phyloP scores from a whole-genome alignment of 768 basidiomycete species.

The Tephrocybe rancida region DNA sequence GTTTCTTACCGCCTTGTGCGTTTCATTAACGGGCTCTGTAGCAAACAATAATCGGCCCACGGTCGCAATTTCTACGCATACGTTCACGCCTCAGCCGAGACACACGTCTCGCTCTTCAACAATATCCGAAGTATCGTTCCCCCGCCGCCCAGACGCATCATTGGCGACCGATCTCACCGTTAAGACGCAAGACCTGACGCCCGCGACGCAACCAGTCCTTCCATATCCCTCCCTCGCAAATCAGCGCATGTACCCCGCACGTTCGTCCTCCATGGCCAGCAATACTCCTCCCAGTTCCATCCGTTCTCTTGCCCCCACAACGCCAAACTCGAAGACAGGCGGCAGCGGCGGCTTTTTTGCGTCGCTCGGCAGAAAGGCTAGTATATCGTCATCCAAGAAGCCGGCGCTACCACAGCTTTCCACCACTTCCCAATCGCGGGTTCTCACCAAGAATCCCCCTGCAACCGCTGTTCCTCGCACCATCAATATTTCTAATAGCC shows the following conservation, averaged over 20 bases:
- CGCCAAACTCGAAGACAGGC: conserved; percentile 40
- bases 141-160: conserved; percentile 76
- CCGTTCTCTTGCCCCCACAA: conserved; percentile 48
- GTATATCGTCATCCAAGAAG: conserved; percentile 35
- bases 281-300: conserved; percentile 50
- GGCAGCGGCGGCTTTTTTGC: conserved; percentile 71
- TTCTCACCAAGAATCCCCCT: conserved; percentile 22
- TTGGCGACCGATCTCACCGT: conserved; percentile 73
- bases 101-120: conserved; percentile 74
- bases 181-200: conserved; percentile 46
- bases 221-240: conserved; percentile 76
- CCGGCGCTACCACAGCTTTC: conserved; percentile 20
- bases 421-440: conserved; percentile 27
- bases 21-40: conserved; percentile 6
- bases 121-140: conserved; percentile 78
- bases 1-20: conserved; percentile 1
- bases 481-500: conserved; percentile 38
- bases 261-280: conserved; percentile 33
- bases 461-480: conserved; percentile 26
- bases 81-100: conserved; percentile 57
- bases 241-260: conserved; percentile 30
- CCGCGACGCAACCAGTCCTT: conserved; percentile 60
- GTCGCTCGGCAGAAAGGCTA: conserved; percentile 72
- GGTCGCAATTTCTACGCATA: conserved; percentile 38
- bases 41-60: conserved; percentile 32